Conservation (phyloP, 202 grass and related monocot species). For the Saccharum hybrid region DNA sequence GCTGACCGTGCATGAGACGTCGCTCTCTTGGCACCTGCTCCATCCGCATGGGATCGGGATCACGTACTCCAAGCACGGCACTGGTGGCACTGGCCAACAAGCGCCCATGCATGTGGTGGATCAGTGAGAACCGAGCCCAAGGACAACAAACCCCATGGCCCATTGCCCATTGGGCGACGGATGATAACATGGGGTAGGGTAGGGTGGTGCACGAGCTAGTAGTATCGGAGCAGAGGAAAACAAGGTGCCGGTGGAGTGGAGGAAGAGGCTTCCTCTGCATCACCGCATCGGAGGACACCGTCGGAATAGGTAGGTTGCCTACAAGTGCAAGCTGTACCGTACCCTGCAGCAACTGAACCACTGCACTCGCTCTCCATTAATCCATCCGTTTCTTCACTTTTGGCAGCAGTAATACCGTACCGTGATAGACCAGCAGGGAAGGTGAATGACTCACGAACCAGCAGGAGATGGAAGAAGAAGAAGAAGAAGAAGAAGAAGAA, state of each 20-base stretch:
- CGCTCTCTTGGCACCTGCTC: not conserved
- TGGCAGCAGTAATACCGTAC: not conserved
- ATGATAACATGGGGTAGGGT: not conserved
- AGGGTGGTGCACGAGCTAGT: not conserved
- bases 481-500: too few relatives aligned
- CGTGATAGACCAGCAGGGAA: not conserved
- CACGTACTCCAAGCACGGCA: not conserved
- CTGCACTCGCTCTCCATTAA: conserved; percentile 13
- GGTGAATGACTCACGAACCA: too few relatives aligned
- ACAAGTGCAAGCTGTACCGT: too few relatives aligned
- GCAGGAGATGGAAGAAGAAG: too few relatives aligned
- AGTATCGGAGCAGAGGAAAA: conserved; percentile 1
- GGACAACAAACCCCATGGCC: not conserved
- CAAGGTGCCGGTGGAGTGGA: conserved; percentile 46
- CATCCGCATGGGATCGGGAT: not conserved
- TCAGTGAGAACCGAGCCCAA: not conserved
- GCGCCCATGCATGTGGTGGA: not conserved
- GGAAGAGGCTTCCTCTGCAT: conserved; percentile 29
- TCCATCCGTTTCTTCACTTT: not conserved
- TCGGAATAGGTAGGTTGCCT: not conserved
- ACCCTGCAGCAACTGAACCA: not conserved
- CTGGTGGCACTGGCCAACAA: not conserved
- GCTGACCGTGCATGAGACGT: not conserved
- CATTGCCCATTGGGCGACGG: not conserved
- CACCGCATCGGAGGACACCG: too few relatives aligned